phyloP scores from a whole-genome alignment of 371 early-diverging fungal species.

The Rhizomucor pusillus region DNA sequence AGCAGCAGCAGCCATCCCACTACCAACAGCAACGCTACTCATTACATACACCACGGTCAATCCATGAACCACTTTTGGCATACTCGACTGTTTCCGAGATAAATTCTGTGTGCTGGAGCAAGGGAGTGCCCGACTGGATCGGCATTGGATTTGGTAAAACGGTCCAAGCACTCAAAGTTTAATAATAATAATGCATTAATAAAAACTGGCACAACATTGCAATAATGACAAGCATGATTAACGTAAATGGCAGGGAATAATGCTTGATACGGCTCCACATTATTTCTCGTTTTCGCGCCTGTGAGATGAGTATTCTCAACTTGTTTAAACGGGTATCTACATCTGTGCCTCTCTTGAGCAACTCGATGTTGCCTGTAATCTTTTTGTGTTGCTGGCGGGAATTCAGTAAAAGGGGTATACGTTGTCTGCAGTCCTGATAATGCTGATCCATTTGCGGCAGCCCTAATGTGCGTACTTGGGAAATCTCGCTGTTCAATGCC shows the following conservation, averaged over 20 bases:
- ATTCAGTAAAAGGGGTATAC: background rate
- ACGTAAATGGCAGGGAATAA: background rate
- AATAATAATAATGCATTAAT: slow-evolving; percentile 2
- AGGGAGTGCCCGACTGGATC: slow-evolving; percentile 71
- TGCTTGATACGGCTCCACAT: background rate
- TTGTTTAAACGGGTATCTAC: background rate
- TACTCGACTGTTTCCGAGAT: slow-evolving; percentile 69
- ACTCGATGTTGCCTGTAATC: background rate
- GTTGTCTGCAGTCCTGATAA: background rate
- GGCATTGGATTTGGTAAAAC: slow-evolving; percentile 69
- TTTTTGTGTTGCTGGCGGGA: background rate
- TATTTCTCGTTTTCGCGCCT: background rate
- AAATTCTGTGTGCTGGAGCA: slow-evolving; percentile 74
- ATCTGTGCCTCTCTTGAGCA: background rate
- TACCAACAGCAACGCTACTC: slow-evolving; percentile 19
- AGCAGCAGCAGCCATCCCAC: slow-evolving; percentile 35
- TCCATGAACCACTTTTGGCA: slow-evolving; percentile 69
- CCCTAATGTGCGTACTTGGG: background rate
- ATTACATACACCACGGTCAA: slow-evolving; percentile 22
- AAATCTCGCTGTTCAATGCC: background rate
- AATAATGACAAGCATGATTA: background rate
- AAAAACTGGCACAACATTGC: background rate
- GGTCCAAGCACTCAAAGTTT: slow-evolving; percentile 60
- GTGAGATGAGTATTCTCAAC: background rate
- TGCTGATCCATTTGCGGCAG: background rate